phyloP scores from a whole-genome alignment of 2,329 filamentous ascomycete species.

The Plectosphaerella cucumerina region DNA sequence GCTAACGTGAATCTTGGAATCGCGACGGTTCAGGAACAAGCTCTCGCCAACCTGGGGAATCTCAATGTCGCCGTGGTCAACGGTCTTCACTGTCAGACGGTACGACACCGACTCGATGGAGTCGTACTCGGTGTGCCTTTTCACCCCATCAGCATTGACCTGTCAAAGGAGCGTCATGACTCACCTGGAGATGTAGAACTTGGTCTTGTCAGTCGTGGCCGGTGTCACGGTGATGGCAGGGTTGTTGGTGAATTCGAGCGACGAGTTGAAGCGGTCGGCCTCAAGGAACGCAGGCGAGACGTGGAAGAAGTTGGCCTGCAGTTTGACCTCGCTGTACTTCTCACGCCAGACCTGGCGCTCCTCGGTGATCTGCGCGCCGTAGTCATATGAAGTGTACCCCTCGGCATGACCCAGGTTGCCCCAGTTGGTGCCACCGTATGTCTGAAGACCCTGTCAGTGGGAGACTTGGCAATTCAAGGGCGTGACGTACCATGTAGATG shows the following conservation, averaged over 20 bases:
- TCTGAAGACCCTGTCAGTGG: slow-evolving; percentile 28
- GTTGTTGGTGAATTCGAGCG: slow-evolving; percentile 24
- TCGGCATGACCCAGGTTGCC: slow-evolving; percentile 70
- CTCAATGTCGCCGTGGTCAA: slow-evolving; percentile 44
- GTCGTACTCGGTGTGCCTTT: slow-evolving; percentile 61
- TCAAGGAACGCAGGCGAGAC: slow-evolving; percentile 67
- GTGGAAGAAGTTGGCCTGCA: slow-evolving; percentile 70
- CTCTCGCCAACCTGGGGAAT: slow-evolving; percentile 56
- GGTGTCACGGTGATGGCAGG: slow-evolving; percentile 56
- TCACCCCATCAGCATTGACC: not conserved
- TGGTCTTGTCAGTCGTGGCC: slow-evolving; percentile 43
- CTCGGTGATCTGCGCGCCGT: slow-evolving; percentile 59
- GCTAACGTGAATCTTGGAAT: slow-evolving; percentile 64
- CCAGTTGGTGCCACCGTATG: slow-evolving; percentile 79
- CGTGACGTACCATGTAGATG: slow-evolving; percentile 62
- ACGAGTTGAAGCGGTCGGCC: slow-evolving; percentile 23
- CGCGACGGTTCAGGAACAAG: slow-evolving; percentile 56
- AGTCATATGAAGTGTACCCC: slow-evolving; percentile 57
- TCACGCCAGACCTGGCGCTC: slow-evolving; percentile 64
- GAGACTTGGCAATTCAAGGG: not conserved
- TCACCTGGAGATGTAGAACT: slow-evolving; percentile 57
- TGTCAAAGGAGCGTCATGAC: not conserved
- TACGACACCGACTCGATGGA: slow-evolving; percentile 54
- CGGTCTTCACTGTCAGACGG: slow-evolving; percentile 57
- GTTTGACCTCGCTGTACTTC: slow-evolving; percentile 77